Base-by-base conservation (phyloP, 108 stramenopile species). In the Cyclotella baltica region DNA sequence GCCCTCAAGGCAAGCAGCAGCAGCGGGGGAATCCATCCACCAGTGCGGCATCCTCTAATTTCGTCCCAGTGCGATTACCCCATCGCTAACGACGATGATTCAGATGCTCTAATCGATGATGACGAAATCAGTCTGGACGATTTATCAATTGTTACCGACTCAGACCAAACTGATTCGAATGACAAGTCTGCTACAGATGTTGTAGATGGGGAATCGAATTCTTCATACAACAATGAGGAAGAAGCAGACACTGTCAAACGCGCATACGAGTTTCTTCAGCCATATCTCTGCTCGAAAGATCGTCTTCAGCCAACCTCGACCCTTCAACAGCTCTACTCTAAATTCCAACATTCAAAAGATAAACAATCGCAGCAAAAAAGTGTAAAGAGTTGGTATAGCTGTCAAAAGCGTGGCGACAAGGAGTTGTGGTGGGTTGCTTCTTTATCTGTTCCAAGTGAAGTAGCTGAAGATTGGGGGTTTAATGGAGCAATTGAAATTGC, bases 351-450 rank as follows among this genome's bases (percentile, higher is more conserved):
- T 25, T 1, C 51, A 61, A 51, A 48, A 31, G 35, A 63, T 25
- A 69, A 69, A 22, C 69, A 78, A 23, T 40, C 69, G 15, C 52
- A 22, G 23, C 0, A 10, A 18, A 47, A 57, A 55, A 71, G 70
- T 40, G 55, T 72, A 6, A 71, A 71, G 48, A 19, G n/a, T 13
- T 78, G 77, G 77, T 78, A 58, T 13, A 22, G 66, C 3, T 29
- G 33, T 43, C 16, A 50, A 23, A 13, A 52, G 36, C 30, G 23
- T 46, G 20, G 37, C 0, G 62, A 62, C 10, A 19, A 64, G 27
- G 68, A 70, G 53, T 70, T 43, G 20, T 64, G 62, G 62, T 78
- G 77, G 70, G 48, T 36, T 8, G 53, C 51, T 3, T 20, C 65
- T 37, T 38, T 71, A 40, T 29, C 37, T 20, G 53, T 71, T 31